Percentiles rank a stretch among this genome's conserved stretches.
These are phyloP conservation scores for Copromyces sp. DNA, from an alignment of 495 filamentous ascomycete species.

Conservation along the genomic window DNA sequence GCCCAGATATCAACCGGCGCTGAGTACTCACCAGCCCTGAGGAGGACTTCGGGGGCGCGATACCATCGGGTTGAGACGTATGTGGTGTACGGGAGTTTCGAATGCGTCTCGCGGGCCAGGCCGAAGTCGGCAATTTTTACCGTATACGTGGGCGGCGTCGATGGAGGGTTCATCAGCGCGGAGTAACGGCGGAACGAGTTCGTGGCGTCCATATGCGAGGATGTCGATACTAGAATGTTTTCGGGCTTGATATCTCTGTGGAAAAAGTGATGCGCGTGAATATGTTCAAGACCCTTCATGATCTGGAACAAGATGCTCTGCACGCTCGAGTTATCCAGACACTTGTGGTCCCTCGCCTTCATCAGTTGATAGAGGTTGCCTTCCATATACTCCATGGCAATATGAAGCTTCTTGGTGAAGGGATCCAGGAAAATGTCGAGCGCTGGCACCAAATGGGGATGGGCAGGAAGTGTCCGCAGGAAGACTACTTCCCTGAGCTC, in stretches of 20 bases:
- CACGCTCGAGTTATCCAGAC: constrained; percentile 77
- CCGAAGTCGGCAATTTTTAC: constrained; percentile 99
- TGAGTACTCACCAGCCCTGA: constrained; percentile 94
- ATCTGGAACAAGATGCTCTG: constrained; percentile 99
- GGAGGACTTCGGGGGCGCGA: constrained; percentile 87
- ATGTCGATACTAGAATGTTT: constrained; percentile 95
- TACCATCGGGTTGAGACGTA: constrained; percentile 99
- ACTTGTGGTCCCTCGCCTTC: constrained; percentile 95
- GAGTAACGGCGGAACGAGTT: constrained; percentile 87
- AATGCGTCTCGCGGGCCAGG: constrained; percentile 93
- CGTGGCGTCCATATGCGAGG: constrained; percentile 64
- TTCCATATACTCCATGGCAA: constrained; percentile 99
- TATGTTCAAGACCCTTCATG: constrained; percentile 88
- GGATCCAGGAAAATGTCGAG: constrained; percentile 99
- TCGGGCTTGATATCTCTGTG: constrained; percentile 99
- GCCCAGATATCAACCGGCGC: constrained; percentile 99
- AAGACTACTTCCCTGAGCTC: constrained; percentile 97
- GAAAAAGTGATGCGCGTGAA: constrained; percentile 95
- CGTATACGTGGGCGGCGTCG: constrained; percentile 84
- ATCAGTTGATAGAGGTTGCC: constrained; percentile 98
- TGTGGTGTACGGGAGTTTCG: constrained; percentile 91
- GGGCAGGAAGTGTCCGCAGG: constrained; percentile 73
- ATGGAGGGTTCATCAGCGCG: constrained; percentile 84
- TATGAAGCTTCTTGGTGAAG: constrained; percentile 89
- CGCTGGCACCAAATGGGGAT: constrained; percentile 88